Evolutionary conservation across 768 basidiomycete species (phyloP), one percentile per base, ranked within the genome.

Genomic region (Russula vinacea): DNA sequence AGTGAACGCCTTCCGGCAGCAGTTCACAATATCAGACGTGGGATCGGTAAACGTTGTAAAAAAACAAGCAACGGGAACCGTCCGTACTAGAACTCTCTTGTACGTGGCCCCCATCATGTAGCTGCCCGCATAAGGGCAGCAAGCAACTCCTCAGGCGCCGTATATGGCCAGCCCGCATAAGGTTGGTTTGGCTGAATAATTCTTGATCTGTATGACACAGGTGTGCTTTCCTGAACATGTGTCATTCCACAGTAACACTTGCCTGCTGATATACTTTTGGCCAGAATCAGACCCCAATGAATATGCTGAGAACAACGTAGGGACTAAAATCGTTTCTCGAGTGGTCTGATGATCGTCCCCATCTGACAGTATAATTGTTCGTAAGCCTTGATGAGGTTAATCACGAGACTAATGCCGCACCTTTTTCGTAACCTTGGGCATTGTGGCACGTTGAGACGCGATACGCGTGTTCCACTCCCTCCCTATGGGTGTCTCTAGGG

Each of bases 401-500:
- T 44, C 16, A 59, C 19, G n/a, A 47, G 49, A 32, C 45, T 13
- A 42, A 55, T 22, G 14, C 58, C 78, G 56, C 63, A 88, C 91
- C 87, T 95, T 98, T 77, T 89, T 94, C 63, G 90, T 85, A 11
- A 97, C 87, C 67, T 83, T 84, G 2, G 94, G 94, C 67, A 95
- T 71, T 29, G 94, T 96, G 62, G 83, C 90, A 65, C 85, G 79
- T 76, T 93, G 91, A 82, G 92, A 91, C 3, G 80, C 88, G 10
- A 90, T 81, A 55, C 93, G 80, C 1, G 94, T 94, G 70, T 96
- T 96, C 94, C 94, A 99, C 74, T 98, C 96, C 55, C 79, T 79
- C 8, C 96, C 96, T 33, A 98, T 70, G 7, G 95, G 94, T 37
- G 78, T 81, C 47, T 87, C 84, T 80, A 97, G 85, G 66, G 83